These are phyloP conservation scores for Beta vulgaris DNA, from an alignment of 148 eudicot genomes.

Conservation along the genomic window DNA sequence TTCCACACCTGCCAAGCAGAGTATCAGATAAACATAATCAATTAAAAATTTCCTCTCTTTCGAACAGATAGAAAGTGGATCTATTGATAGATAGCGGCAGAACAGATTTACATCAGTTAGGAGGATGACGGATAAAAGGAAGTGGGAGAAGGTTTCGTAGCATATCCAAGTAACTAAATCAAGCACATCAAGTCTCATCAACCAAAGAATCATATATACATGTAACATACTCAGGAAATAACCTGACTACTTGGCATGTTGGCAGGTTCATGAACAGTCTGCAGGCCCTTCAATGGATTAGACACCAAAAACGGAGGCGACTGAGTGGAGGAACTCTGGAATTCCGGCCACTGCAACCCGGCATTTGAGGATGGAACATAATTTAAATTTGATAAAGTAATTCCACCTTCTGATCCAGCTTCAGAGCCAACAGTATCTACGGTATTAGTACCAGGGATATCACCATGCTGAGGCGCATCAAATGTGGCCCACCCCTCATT, in stretches of 20 bases:
- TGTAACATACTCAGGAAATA: no score
- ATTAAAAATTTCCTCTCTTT: neutral
- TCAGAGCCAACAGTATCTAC: constrained; percentile 28
- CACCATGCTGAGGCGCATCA: constrained; percentile 50
- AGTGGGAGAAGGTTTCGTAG: neutral
- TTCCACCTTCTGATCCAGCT: constrained; percentile 30
- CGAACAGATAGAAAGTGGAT: neutral
- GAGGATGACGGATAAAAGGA: neutral
- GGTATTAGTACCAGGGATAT: constrained; percentile 25
- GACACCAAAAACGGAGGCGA: constrained; percentile 32
- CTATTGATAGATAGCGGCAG: neutral
- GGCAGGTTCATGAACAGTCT: constrained; percentile 32
- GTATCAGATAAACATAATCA: neutral
- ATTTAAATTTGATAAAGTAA: constrained; percentile 27
- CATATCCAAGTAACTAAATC: neutral
- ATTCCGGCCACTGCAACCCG: constrained; percentile 42
- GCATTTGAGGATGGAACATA: constrained; percentile 24
- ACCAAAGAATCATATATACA: neutral
- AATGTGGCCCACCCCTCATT: constrained; percentile 87
- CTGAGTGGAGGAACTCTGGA: constrained; percentile 32
- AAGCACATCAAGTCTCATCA: constrained; percentile 3
- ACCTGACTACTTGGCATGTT: constrained; percentile 44
- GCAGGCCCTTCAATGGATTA: constrained; percentile 40
- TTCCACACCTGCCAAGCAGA: constrained; percentile 63
- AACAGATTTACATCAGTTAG: neutral